These are phyloP conservation scores for Sporisorium iseilematis-ciliati DNA, from an alignment of 1,284 basidiomycete genomes.

Conservation along the genomic window DNA sequence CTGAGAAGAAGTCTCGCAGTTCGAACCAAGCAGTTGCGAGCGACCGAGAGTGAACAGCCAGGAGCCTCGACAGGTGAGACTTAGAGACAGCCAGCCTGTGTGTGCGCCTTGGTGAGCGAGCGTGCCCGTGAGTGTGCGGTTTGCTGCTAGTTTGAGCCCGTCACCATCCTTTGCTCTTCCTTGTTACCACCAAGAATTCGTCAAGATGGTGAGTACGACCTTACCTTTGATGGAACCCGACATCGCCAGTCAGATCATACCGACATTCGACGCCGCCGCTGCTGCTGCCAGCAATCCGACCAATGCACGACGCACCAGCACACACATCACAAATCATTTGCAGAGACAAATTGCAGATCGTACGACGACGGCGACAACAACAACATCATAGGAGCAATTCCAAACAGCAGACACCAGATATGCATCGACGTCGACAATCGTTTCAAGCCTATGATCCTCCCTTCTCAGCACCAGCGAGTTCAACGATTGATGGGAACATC, in stretches of 20 bases:
- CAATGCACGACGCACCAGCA: neutral
- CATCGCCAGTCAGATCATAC: conserved; percentile 26
- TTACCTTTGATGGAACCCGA: conserved; percentile 21
- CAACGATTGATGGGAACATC: neutral
- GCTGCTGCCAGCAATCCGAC: conserved; percentile 6
- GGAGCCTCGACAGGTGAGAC: neutral
- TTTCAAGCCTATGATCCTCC: too few relatives aligned
- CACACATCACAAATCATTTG: neutral
- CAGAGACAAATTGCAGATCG: neutral
- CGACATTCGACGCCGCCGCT: conserved; percentile 21
- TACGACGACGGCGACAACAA: neutral
- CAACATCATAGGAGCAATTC: neutral
- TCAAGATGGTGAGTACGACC: conserved; percentile 53
- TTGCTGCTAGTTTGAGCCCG: conserved; percentile 37
- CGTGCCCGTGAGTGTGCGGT: conserved; percentile 7
- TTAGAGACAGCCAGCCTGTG: neutral
- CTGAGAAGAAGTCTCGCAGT: conserved; percentile 3
- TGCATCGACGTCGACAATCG: neutral
- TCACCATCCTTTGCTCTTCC: conserved; percentile 41
- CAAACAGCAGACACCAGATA: neutral
- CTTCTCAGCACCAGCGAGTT: neutral
- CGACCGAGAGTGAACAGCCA: neutral
- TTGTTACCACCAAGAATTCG: conserved; percentile 56
- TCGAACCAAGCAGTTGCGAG: neutral
- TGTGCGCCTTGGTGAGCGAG: neutral